phyloP scores from a whole-genome alignment of 768 basidiomycete species.

The Kondoa subrosea region DNA sequence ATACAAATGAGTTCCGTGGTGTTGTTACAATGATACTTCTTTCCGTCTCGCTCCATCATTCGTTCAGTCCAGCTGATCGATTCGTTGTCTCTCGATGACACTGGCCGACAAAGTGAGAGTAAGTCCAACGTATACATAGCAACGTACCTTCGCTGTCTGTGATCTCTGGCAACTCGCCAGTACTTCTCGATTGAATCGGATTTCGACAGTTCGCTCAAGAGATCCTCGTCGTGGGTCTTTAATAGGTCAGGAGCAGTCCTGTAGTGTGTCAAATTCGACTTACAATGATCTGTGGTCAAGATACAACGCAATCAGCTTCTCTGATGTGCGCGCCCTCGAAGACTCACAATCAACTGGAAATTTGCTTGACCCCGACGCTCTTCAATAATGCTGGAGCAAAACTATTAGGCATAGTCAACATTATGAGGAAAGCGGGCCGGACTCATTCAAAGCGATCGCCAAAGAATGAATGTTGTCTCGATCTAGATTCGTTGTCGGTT shows the following conservation, averaged over 20 bases:
- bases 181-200: constrained; percentile 87
- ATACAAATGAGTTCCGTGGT: no score
- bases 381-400: constrained; percentile 52
- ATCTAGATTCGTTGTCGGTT: constrained; percentile 94
- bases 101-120: background rate
- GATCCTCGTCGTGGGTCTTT: constrained; percentile 80
- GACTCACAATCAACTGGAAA: constrained; percentile 80
- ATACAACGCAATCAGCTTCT: no score
- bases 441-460: constrained; percentile 69
- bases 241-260: no score
- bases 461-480: constrained; percentile 89
- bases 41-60: no score
- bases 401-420: constrained; percentile 36
- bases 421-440: constrained; percentile 38
- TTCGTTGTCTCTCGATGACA: constrained; percentile 16
- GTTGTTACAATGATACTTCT: no score
- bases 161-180: constrained; percentile 44
- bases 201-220: constrained; percentile 75
- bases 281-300: constrained; percentile 10
- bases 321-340: background rate
- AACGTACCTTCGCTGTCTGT: constrained; percentile 16
- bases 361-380: constrained; percentile 75
- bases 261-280: constrained; percentile 16
- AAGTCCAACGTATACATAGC: background rate
- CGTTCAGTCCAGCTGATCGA: no score